Percentiles rank a stretch among this genome's conserved stretches.
Conservation (phyloP, 768 basidiomycete species). For the Leccinum subtestaceum region DNA sequence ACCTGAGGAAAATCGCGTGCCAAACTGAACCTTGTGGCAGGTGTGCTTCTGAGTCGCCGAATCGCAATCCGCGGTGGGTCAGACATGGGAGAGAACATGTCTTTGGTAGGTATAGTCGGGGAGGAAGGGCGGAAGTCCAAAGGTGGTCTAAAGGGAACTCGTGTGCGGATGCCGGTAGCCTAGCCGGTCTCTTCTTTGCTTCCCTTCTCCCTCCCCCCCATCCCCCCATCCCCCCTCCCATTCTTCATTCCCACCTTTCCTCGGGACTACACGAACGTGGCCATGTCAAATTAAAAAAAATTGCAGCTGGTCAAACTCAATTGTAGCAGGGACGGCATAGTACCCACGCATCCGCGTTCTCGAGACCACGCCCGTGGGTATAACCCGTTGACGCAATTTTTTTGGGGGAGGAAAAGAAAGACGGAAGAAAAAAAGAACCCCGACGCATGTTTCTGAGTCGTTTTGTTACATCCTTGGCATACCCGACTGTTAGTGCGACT, state of each 20-base stretch:
- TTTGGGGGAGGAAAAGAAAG: neutral
- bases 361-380: constrained; percentile 4
- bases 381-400: neutral
- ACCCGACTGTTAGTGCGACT: neutral
- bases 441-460: neutral
- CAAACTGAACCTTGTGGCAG: neutral
- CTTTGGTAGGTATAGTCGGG: neutral
- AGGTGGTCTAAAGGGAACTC: neutral
- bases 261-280: constrained; percentile 1
- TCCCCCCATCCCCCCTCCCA: neutral
- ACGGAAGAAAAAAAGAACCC: neutral
- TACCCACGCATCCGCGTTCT: constrained; percentile 11
- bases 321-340: constrained; percentile 1
- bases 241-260: neutral
- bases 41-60: constrained; percentile 1
- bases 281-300: constrained; percentile 20
- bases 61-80: neutral
- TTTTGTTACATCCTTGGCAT: neutral
- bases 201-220: neutral
- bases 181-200: neutral
- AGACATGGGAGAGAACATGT: constrained; percentile 4
- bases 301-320: constrained; percentile 20
- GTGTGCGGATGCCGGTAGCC: neutral
- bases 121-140: neutral
- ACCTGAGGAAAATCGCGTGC: neutral